Percentiles rank a stretch among this genome's conserved stretches.
Conservation (phyloP, 176 grass and related monocot genomes). For the Themeda triandra region DNA sequence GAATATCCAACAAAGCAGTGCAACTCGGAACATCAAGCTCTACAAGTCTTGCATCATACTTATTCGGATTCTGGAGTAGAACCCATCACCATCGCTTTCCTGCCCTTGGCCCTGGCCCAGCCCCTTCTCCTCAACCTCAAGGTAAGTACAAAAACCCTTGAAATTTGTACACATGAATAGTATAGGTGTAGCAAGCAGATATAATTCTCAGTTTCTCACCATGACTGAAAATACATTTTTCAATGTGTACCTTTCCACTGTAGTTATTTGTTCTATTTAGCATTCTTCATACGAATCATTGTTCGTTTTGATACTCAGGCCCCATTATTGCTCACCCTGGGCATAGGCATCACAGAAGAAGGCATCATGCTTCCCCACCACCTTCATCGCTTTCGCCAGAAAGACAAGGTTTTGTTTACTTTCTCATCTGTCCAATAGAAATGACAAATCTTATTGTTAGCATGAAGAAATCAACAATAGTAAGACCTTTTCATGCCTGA, state of each 20-base stretch:
- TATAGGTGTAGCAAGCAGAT: neutral
- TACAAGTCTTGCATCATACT: slow-evolving; percentile 30
- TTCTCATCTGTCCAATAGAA: slow-evolving; percentile 1
- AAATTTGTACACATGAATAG: neutral
- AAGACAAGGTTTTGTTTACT: slow-evolving; percentile 49
- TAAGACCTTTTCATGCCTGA: neutral
- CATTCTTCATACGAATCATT: neutral
- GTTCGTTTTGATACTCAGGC: slow-evolving; percentile 26
- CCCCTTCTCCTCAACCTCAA: slow-evolving; percentile 41
- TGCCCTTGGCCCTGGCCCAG: slow-evolving; percentile 39
- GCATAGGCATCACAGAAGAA: slow-evolving; percentile 50
- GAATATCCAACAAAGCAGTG: slow-evolving; percentile 20
- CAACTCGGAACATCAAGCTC: slow-evolving; percentile 46
- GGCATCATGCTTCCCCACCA: slow-evolving; percentile 30
- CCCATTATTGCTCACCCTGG: slow-evolving; percentile 21
- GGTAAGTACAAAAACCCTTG: slow-evolving; percentile 33
- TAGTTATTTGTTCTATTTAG: neutral
- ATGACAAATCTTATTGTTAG: slow-evolving; percentile 6
- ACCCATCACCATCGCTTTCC: slow-evolving; percentile 27
- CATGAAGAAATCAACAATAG: neutral
- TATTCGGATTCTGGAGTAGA: slow-evolving; percentile 42
- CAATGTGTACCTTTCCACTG: neutral
- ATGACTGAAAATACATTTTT: neutral
- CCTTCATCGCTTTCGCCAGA: slow-evolving; percentile 37
- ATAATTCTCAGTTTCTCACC: neutral